phyloP scores from a whole-genome alignment of 2,329 filamentous ascomycete genomes.

The Bimuria novae-zelandiae region DNA sequence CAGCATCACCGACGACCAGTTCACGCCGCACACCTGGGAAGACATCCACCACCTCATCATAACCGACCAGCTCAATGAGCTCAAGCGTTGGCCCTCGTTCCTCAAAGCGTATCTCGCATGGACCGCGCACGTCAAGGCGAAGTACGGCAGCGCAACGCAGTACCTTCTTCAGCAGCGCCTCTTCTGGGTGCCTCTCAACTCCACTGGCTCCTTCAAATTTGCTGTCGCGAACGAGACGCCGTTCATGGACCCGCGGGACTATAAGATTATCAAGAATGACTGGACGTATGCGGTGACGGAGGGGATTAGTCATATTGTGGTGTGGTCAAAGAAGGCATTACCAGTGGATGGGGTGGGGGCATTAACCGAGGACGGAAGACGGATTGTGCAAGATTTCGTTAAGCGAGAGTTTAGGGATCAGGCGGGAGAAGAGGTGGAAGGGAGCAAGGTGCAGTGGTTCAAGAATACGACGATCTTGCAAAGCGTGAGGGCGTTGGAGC shows the following conservation, averaged over 20 bases:
- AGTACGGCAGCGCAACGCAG: constrained; percentile 60
- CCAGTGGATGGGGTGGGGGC: constrained; percentile 37
- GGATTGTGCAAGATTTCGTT: constrained; percentile 36
- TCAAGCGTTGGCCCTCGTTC: constrained; percentile 64
- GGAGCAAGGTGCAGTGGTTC: constrained; percentile 64
- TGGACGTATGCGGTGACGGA: constrained; percentile 65
- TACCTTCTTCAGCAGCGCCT: constrained; percentile 62
- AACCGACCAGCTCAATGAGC: constrained; percentile 58
- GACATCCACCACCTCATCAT: constrained; percentile 41
- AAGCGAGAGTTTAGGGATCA: constrained; percentile 54
- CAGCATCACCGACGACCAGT: constrained; percentile 36
- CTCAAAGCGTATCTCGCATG: constrained; percentile 64
- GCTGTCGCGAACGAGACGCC: constrained; percentile 53
- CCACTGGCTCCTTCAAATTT: constrained; percentile 39
- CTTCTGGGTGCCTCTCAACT: constrained; percentile 50
- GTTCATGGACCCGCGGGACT: constrained; percentile 60
- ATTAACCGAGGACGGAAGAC: constrained; percentile 34
- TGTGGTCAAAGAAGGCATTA: constrained; percentile 55
- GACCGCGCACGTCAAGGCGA: constrained; percentile 58
- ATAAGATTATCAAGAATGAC: constrained; percentile 63
- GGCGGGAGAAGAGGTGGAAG: constrained; percentile 39
- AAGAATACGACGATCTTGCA: constrained; percentile 67
- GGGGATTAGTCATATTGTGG: constrained; percentile 60
- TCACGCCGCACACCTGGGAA: constrained; percentile 42
- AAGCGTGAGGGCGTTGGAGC: constrained; percentile 68